Base-by-base conservation (phyloP, 805 yeast genomes). In the Clavispora vitiphila region DNA sequence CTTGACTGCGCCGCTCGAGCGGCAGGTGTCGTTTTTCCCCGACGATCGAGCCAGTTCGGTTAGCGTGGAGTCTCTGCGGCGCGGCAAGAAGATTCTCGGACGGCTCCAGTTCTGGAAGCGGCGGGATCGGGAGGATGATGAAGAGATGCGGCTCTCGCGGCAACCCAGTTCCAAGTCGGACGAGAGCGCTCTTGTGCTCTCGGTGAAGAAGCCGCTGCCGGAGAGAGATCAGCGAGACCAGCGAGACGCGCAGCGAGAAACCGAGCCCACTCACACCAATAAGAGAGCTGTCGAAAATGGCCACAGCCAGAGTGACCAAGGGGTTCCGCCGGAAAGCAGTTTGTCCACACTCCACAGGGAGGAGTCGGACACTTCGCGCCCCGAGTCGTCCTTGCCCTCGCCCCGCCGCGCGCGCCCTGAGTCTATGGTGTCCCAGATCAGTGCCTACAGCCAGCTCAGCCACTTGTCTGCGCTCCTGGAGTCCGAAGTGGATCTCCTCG, bases 401-500 rank as follows among this genome's bases (percentile, higher is more conserved):
- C 23, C 32, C 38, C 44, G 29, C 27, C 43, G 51, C 21, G 42
- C 62, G 6, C 52, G 75, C 40, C 75, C 75, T 7, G 60, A 67
- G 14, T 67, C 72, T 1, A 60, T 69, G 57, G 54, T 69, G 11
- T 65, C 71, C 2, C 72, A 68, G 48, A 49, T 60, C 11, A 61
- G 67, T 51, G 72, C 67, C 49, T 46, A 62, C 22, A 64, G 71
- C 47, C 72, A 69, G 37, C 44, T 62, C 30, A 63, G 71, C 53
- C 74, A 70, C 42, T 50, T 67, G 45, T 68, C 71, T 8, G 61
- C 70, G 14, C 65, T 67, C 53, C 67, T 73, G 3, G 75, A 66
- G 40, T 63, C 68, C 4, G 75, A 69, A 40, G 49, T 66, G 31
- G 73, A 69, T 25, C 57, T 60, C 37, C 46, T 66, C 42, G 71